These are phyloP conservation scores for Ophiostoma quercus DNA, from an alignment of 2,329 filamentous ascomycete genomes.

Conservation along the genomic window DNA sequence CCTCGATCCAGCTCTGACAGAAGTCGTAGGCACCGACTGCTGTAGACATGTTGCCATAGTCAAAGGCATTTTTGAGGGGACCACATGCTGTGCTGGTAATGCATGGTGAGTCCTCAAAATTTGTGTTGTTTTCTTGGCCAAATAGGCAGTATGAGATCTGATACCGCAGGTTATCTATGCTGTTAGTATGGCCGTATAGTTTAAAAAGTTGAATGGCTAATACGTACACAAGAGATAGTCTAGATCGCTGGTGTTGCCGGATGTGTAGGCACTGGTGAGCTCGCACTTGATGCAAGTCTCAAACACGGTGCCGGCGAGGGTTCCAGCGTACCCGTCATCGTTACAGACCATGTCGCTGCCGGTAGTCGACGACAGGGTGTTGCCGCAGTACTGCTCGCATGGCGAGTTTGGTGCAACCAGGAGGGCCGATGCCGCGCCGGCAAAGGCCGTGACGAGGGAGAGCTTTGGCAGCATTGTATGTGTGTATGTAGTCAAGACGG, in stretches of 20 bases:
- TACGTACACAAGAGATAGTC: conserved; percentile 40
- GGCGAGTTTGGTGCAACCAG: conserved; percentile 45
- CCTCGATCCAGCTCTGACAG: conserved; percentile 26
- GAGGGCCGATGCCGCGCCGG: conserved; percentile 33
- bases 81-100: conserved; percentile 41
- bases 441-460: conserved; percentile 27
- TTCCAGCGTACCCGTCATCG: conserved; percentile 39
- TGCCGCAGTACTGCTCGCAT: conserved; percentile 50
- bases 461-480: conserved; percentile 24
- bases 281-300: conserved; percentile 46
- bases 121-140: conserved; percentile 39
- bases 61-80: conserved; percentile 37
- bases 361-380: conserved; percentile 45
- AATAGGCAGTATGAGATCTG: conserved; percentile 46
- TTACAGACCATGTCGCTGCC: conserved; percentile 47
- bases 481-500: not conserved
- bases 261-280: conserved; percentile 41
- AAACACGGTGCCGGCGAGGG: conserved; percentile 41
- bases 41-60: conserved; percentile 45
- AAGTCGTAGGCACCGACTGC: not conserved
- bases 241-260: conserved; percentile 39
- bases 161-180: conserved; percentile 44
- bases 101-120: conserved; percentile 28
- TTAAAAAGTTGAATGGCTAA: not conserved
- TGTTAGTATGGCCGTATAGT: not conserved